Base-by-base conservation (phyloP, 1,139 yeast species). In the Yamadazyma spencermartinsiae region DNA sequence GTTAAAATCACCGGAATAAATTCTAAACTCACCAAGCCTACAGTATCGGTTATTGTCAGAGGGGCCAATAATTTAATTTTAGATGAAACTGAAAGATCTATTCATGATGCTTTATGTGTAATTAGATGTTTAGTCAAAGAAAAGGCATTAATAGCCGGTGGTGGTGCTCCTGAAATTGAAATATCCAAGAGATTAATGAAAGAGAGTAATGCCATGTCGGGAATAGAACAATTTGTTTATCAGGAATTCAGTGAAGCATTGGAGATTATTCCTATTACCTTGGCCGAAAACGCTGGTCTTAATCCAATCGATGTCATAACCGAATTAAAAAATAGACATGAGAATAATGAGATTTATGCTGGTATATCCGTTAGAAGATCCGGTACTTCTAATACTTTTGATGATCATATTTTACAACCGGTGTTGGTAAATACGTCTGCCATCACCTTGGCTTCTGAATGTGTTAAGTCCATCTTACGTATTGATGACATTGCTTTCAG, bases 161-260 rank as follows among this genome's bases (percentile, higher is more conserved):
- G 99, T 49, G 98, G 98, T 51, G 98, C 98, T 4, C 96, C 98
- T 34, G 99, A 92, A 68, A 81, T 92, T 51, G 98, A 92, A 68
- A 85, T 90, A 12, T 83, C 98, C 4, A 80, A 95, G 54, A 79
- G 80, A 18, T 68, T 92, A 52, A 73, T 79, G 62, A 82, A 80
- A 54, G 97, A 90, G 63, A 76, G 96, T 15, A 78, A 84, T 45
- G 69, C 80, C 34, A 72, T 87, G 48, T 77, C 88, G 15, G 98
- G 99, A 34, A 89, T 90, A 6, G 97, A 92, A 62, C 94, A 95
- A 39, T 83, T 89, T 54, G 94, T 95, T 53, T 92, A 90, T 82
- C 86, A 84, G 58, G 98, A 90, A 64, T 92, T 88, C 68, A 97
- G 98, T 15, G 82, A 85, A 55, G 98, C 98, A 2, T 74, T 92